These are phyloP conservation scores for Penicillium flavigenum DNA, from an alignment of 495 filamentous ascomycete genomes.

Conservation along the genomic window DNA sequence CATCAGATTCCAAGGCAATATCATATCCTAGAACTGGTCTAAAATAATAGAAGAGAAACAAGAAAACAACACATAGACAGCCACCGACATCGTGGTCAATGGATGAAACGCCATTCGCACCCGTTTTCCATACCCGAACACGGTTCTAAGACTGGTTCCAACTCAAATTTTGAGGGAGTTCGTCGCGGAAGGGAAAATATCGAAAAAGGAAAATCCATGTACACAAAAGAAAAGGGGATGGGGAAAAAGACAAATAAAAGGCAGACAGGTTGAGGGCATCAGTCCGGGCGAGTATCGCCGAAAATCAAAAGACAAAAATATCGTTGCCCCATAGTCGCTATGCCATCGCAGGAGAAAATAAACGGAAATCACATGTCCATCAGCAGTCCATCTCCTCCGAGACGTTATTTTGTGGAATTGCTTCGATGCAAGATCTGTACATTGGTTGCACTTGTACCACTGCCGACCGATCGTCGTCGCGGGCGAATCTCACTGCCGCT, in stretches of 20 bases:
- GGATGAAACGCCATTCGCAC: conserved; percentile 52
- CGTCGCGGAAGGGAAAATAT: conserved; percentile 40
- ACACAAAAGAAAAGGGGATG: conserved; percentile 41
- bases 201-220: conserved; percentile 46
- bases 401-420: conserved; percentile 45
- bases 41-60: conserved; percentile 23
- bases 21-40: conserved; percentile 32
- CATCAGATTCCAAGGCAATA: conserved; percentile 20
- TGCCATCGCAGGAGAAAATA: conserved; percentile 40
- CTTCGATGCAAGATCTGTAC: conserved; percentile 47
- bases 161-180: conserved; percentile 35
- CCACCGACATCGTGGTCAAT: conserved; percentile 39
- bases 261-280: conserved; percentile 25
- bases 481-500: conserved; percentile 48
- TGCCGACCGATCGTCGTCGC: conserved; percentile 46
- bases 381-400: conserved; percentile 25
- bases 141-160: conserved; percentile 48
- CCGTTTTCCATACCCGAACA: conserved; percentile 52
- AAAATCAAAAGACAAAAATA: conserved; percentile 32
- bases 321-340: conserved; percentile 46
- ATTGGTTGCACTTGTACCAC: conserved; percentile 37
- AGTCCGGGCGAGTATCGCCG: conserved; percentile 21
- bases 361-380: conserved; percentile 33
- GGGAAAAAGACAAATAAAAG: conserved; percentile 14
- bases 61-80: conserved; percentile 33